Conservation (phyloP, 164 flowering plant species). For the Nymphaea thermarum region DNA sequence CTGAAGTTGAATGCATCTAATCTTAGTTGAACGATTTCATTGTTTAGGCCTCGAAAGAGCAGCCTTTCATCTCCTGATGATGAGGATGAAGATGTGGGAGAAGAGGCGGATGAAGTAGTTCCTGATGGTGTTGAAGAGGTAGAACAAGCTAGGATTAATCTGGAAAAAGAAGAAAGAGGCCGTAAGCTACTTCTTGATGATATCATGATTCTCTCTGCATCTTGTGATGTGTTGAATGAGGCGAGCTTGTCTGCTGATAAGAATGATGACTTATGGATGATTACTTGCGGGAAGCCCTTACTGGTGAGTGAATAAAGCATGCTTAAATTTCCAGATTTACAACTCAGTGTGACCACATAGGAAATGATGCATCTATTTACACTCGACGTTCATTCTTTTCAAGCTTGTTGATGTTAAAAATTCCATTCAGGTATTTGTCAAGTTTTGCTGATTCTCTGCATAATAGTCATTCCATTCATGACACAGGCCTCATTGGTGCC, state of each 20-base stretch:
- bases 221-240: conserved; percentile 36
- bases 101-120: conserved; percentile 98
- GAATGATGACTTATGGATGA: conserved; percentile 71
- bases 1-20: background rate
- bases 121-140: conserved; percentile 99
- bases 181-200: conserved; percentile 67
- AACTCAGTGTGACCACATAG: no score
- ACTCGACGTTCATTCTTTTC: no score
- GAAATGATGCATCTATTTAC: no score
- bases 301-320: conserved; percentile 46
- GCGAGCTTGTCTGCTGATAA: conserved; percentile 19
- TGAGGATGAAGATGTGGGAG: conserved; percentile 92
- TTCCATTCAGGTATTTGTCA: no score
- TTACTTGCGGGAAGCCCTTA: conserved; percentile 42
- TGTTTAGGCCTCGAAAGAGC: conserved; percentile 79
- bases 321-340: background rate
- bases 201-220: conserved; percentile 51
- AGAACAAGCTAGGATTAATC: conserved; percentile 76
- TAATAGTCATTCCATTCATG: no score
- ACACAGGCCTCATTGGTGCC: no score
- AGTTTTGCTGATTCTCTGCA: no score
- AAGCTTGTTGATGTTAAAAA: background rate
- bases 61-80: conserved; percentile 68
- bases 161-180: conserved; percentile 71
- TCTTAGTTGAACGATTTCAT: background rate